phyloP scores from a whole-genome alignment of 441 rosid species.

The Kokia cookei region DNA sequence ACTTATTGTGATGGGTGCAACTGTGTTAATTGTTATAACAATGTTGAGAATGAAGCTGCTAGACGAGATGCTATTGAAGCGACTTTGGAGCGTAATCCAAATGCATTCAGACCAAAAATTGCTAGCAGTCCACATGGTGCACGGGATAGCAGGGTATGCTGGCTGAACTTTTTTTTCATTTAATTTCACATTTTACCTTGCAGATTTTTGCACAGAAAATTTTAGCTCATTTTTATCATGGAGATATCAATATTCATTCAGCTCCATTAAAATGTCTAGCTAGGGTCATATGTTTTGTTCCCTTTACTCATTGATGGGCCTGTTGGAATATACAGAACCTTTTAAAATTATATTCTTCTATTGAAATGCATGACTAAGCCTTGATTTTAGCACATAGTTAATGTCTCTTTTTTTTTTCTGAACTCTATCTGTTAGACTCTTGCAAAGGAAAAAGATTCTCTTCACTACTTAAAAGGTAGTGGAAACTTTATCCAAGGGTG shows the following conservation, averaged over 20 bases:
- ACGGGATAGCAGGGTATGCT: constrained; percentile 51
- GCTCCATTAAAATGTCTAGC: neutral
- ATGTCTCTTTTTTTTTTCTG: too few relatives aligned
- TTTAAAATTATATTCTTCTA: neutral
- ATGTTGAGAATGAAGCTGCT: constrained; percentile 59
- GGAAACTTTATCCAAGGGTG: neutral
- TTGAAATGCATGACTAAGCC: neutral
- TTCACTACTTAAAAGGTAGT: neutral
- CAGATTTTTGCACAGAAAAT: neutral
- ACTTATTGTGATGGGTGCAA: constrained; percentile 86
- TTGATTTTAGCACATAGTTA: neutral
- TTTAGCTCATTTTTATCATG: neutral
- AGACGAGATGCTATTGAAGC: constrained; percentile 74
- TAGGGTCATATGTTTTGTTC: neutral
- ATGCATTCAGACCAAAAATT: constrained; percentile 88
- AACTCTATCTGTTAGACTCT: neutral
- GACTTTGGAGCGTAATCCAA: constrained; percentile 76
- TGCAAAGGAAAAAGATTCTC: neutral
- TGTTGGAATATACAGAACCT: neutral
- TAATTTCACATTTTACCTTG: neutral
- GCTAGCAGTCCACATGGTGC: constrained; percentile 78
- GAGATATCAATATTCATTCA: neutral
- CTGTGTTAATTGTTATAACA: constrained; percentile 74
- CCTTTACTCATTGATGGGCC: neutral
- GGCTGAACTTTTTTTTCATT: neutral